A percentile compares a stretch with the other conserved stretches of the same genome.
phyloP scores from a whole-genome alignment of 2,329 filamentous ascomycete species.

The Lachnellula subtilissima region DNA sequence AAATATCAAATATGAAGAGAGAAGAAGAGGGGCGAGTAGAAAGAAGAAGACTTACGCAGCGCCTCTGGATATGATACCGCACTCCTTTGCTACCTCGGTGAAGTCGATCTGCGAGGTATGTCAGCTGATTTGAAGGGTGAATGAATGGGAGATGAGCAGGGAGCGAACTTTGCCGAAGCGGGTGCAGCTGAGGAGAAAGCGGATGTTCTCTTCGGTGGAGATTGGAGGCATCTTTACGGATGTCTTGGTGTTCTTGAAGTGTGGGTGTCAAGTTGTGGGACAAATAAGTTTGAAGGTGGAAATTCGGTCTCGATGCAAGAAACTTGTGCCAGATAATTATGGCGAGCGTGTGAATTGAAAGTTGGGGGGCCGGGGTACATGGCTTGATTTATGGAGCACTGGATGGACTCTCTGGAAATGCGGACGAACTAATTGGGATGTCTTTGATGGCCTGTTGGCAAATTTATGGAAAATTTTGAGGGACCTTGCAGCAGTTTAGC shows the following conservation, averaged over 20 bases:
- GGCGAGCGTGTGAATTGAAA: no score
- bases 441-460: slow-evolving; percentile 22
- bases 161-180: slow-evolving; percentile 50
- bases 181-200: slow-evolving; percentile 64
- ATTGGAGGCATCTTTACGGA: slow-evolving; percentile 43
- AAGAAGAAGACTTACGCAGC: slow-evolving; percentile 57
- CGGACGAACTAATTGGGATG: slow-evolving; percentile 10
- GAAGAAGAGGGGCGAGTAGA: background rate
- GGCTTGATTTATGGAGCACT: background rate
- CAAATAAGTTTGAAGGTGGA: background rate
- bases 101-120: slow-evolving; percentile 55
- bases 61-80: slow-evolving; percentile 58
- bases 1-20: slow-evolving; percentile 17
- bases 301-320: background rate
- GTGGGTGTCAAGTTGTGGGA: background rate
- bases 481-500: background rate
- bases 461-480: slow-evolving; percentile 12
- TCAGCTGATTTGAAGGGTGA: background rate
- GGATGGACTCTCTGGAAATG: background rate
- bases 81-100: slow-evolving; percentile 57
- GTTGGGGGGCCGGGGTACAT: background rate
- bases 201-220: slow-evolving; percentile 53
- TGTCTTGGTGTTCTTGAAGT: background rate
- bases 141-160: background rate
- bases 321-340: no score